phyloP scores from a whole-genome alignment of 202 grass and related monocot genomes.

The Setaria italica region DNA sequence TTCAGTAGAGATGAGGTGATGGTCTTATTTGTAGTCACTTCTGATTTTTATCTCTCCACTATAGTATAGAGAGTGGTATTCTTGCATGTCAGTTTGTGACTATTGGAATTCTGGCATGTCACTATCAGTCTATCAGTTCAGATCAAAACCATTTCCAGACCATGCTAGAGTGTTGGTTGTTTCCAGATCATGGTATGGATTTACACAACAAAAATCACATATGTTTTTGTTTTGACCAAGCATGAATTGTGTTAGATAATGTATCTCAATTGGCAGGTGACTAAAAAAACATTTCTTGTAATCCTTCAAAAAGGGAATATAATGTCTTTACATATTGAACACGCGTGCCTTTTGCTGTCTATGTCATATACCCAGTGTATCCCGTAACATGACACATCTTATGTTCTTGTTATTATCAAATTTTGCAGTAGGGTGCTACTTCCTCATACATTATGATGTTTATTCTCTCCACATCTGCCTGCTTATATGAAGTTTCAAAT shows the following conservation, averaged over 20 bases:
- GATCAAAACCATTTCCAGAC: neutral
- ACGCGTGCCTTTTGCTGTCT: neutral
- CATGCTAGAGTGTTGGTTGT: neutral
- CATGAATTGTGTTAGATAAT: neutral
- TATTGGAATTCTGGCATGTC: neutral
- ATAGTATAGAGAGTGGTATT: neutral
- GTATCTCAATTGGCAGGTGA: neutral
- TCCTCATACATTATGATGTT: neutral
- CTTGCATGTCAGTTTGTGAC: neutral
- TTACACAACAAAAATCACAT: neutral
- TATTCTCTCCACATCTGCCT: neutral
- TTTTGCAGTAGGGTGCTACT: neutral
- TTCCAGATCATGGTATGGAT: neutral
- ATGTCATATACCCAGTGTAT: neutral
- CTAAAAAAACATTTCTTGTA: neutral
- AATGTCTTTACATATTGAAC: constrained; percentile 16
- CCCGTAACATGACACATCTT: neutral
- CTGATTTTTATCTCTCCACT: neutral
- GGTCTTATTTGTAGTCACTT: neutral
- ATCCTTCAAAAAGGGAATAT: neutral
- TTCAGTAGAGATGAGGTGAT: neutral
- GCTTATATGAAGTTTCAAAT: constrained; percentile 19
- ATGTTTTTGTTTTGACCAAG: neutral
- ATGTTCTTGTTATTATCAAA: neutral
- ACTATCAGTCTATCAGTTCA: constrained; percentile 3